phyloP scores from a whole-genome alignment of 106 monocot genomes.

The Xerophyta viscosa region DNA sequence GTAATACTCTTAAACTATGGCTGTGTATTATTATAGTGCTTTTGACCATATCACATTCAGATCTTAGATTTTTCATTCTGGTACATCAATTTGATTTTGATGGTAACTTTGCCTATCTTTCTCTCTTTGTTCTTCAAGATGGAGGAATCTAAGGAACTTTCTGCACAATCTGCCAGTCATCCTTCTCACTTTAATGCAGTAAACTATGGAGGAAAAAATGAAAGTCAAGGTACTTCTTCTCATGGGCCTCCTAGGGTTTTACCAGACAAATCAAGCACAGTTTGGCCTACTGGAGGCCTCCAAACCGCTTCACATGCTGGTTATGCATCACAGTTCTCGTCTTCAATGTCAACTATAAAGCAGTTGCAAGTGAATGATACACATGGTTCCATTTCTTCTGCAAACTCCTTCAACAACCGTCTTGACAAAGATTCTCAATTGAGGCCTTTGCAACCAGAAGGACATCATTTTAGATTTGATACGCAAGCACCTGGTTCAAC shows the following conservation, averaged over 20 bases:
- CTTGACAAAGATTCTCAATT: slow-evolving; percentile 7
- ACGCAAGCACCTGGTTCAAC: slow-evolving; percentile 16
- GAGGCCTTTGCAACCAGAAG: slow-evolving; percentile 7
- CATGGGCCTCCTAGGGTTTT: slow-evolving; percentile 40
- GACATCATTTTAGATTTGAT: slow-evolving; percentile 29
- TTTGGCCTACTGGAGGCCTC: slow-evolving; percentile 26
- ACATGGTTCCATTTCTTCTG: slow-evolving; percentile 8
- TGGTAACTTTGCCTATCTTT: not conserved
- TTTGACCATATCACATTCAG: too few species aligned
- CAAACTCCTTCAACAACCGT: slow-evolving; percentile 15
- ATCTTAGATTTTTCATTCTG: not conserved
- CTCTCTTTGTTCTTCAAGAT: slow-evolving; percentile 24
- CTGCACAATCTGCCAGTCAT: slow-evolving; percentile 14
- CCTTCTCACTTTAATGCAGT: slow-evolving; percentile 13
- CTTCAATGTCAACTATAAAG: slow-evolving; percentile 22
- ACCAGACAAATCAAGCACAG: slow-evolving; percentile 22
- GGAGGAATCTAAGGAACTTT: slow-evolving; percentile 38
- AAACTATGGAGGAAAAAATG: slow-evolving; percentile 10
- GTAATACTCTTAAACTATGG: too few species aligned
- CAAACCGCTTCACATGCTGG: slow-evolving; percentile 17
- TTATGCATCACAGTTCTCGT: slow-evolving; percentile 17
- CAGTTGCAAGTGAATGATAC: slow-evolving; percentile 15
- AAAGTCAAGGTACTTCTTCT: slow-evolving; percentile 15
- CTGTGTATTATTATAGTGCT: too few species aligned
- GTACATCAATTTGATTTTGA: slow-evolving; percentile 3